Evolutionary conservation across 2,329 filamentous ascomycete genomes (phyloP).

Genomic region (Drechmeria coniospora): DNA sequence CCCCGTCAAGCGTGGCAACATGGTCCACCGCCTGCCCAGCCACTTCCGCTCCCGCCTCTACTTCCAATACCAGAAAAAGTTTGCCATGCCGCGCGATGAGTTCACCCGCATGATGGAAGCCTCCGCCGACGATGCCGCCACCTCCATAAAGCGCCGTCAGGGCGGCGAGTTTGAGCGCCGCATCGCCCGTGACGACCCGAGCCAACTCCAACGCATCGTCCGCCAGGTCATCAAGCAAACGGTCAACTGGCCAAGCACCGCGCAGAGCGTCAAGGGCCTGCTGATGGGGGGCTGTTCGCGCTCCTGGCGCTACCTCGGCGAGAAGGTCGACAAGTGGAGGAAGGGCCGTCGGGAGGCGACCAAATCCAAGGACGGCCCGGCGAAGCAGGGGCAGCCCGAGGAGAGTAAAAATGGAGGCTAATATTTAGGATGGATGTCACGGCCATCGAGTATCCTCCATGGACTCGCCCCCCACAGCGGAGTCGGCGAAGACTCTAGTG

Average conservation of each 20-base stretch:
- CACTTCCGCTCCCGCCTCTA: conserved; percentile 81
- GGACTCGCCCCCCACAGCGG: too few species aligned
- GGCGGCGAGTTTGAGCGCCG: conserved; percentile 76
- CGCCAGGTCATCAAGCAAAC: conserved; percentile 70
- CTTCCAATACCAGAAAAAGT: conserved; percentile 87
- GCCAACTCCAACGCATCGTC: conserved; percentile 55
- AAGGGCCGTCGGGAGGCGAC: too few species aligned
- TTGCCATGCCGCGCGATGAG: conserved; percentile 66
- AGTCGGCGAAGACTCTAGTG: too few species aligned
- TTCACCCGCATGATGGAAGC: conserved; percentile 74
- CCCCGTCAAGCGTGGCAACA: conserved; percentile 77
- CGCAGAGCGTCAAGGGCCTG: conserved; percentile 71
- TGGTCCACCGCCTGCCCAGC: conserved; percentile 82
- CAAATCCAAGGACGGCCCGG: conserved; percentile 10
- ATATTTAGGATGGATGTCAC: too few species aligned
- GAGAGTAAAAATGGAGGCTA: conserved; percentile 1
- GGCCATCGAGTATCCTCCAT: too few species aligned
- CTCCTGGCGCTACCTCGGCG: conserved; percentile 60
- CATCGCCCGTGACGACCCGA: conserved; percentile 55
- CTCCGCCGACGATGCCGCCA: conserved; percentile 55
- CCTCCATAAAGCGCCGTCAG: conserved; percentile 54
- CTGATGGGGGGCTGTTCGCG: conserved; percentile 61
- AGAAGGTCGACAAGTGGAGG: conserved; percentile 60
- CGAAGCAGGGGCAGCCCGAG: conserved; percentile 4
- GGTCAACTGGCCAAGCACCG: conserved; percentile 80